Evolutionary conservation across 2,329 filamentous ascomycete species (phyloP).

Genomic region (Phialemonium atrogriseum): DNA sequence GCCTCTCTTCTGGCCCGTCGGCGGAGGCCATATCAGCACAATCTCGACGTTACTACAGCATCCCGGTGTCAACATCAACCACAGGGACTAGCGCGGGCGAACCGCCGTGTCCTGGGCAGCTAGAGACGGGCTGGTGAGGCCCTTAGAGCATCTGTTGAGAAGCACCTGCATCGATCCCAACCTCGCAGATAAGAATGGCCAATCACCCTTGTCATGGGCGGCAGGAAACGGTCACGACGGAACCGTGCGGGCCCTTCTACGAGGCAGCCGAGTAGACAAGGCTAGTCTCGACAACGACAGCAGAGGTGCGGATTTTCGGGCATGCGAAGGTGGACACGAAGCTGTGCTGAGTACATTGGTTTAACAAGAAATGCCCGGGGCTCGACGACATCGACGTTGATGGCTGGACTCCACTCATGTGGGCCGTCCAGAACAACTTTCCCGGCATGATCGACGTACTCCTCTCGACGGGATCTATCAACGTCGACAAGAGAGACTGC

Average conservation of each 20-base stretch:
- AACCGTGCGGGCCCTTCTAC: conserved; percentile 16
- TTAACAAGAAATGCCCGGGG: conserved; percentile 18
- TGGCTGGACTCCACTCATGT: conserved; percentile 26
- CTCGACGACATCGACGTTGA: conserved; percentile 22
- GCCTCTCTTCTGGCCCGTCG: conserved; percentile 22
- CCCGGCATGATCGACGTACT: conserved; percentile 20
- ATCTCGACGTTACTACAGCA: conserved; percentile 15
- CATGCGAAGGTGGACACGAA: conserved; percentile 14
- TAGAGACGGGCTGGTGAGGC: conserved; percentile 16
- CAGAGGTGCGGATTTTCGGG: conserved; percentile 24
- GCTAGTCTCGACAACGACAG: conserved; percentile 18
- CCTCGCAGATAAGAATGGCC: conserved; percentile 18
- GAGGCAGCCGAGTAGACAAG: conserved; percentile 16
- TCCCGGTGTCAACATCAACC: conserved; percentile 18
- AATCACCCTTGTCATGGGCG: conserved; percentile 22
- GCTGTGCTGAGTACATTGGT: conserved; percentile 17
- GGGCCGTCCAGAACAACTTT: conserved; percentile 19
- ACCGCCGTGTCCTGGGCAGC: conserved; percentile 26
- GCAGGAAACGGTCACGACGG: conserved; percentile 17
- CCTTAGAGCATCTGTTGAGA: conserved; percentile 16
- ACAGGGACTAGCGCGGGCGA: conserved; percentile 20
- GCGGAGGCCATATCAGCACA: conserved; percentile 16
- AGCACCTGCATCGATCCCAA: conserved; percentile 17
- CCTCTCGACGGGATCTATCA: conserved; percentile 18
- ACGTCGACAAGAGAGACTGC: conserved; percentile 20